Base-by-base conservation (phyloP, 192 early-diverging fungal genomes). In the Coemansia nantahalensis region DNA sequence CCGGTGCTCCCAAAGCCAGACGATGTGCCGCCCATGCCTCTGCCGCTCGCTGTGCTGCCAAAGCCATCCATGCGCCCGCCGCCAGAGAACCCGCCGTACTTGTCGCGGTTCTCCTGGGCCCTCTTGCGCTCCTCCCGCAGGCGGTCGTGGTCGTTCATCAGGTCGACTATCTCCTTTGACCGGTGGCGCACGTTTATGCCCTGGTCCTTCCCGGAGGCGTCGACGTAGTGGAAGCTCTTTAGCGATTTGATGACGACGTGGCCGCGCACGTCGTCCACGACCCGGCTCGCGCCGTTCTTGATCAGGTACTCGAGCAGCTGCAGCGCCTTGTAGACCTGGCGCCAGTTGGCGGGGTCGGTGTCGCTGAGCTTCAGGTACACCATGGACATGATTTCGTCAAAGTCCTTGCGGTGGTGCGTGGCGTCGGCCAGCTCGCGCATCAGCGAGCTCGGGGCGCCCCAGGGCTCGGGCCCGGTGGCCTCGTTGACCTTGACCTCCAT, bases 131-230 rank as follows among this genome's bases (percentile, higher is more conserved):
- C 95, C 11, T 79, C 79, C 30, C 88, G 86, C 62, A 98, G 84
- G 13, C 69, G 80, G 24, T 93, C 83, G 46, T 81, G 83, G 65
- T 90, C 83, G 32, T 81, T 80, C 13, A 97, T 62, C 40, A 96
- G 74, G 7, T 94, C 94, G 3, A 86, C 67, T 28, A 98, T 77
- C 74, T 97, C 93, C 56, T 91, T 93, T 13, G 94, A 89, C 9
- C 95, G 82, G 45, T 77, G 65, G 54, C 60, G 85, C 92, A 92
- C 87, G 54, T 97, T 97, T 43, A 98, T 85, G 6, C 95, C 95
- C 67, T 98, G 93, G 66, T 98, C 95, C 60, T 98, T 98, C 61
- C 86, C 86, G 54, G 93, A 92, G 19, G 92, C 90, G 58, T 97
- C 94, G 22, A 93, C 79, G 48, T 85, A 91, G 44, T 92, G 84